Percentiles rank a stretch among this genome's conserved stretches.
These are phyloP conservation scores for Oryza coarctata DNA, from an alignment of 176 grass and related monocot genomes.

Conservation along the genomic window DNA sequence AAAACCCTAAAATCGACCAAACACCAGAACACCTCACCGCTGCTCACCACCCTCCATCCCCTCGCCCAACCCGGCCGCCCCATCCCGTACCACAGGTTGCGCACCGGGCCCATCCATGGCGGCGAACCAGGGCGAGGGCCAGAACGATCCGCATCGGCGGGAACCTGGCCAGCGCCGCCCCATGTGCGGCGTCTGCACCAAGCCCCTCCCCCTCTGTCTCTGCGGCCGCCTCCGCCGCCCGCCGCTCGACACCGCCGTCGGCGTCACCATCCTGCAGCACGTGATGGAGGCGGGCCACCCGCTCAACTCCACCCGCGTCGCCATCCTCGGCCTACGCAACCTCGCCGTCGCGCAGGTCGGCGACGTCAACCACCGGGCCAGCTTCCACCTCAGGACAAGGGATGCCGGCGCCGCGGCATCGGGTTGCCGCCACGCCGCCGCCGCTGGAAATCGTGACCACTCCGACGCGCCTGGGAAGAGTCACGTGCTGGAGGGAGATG, in stretches of 20 bases:
- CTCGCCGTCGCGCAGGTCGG: conserved; percentile 52
- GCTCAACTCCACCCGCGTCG: conserved; percentile 80
- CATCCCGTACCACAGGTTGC: too few species aligned
- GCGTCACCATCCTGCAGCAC: conserved; percentile 85
- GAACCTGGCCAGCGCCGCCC: conserved; percentile 48
- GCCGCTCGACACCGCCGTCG: conserved; percentile 63
- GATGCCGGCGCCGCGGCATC: not conserved
- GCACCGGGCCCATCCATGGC: conserved; percentile 20
- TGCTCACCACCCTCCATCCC: not conserved
- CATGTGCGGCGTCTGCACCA: conserved; percentile 62
- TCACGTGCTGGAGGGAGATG: not conserved
- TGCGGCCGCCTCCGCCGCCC: conserved; percentile 65
- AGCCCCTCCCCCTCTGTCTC: conserved; percentile 71
- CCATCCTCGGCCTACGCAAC: conserved; percentile 77
- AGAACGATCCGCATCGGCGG: not conserved
- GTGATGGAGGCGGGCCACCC: conserved; percentile 70
- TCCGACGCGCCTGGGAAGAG: not conserved
- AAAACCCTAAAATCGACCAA: too few species aligned
- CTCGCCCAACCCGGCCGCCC: not conserved
- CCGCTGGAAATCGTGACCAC: not conserved
- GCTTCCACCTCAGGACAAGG: conserved; percentile 61
- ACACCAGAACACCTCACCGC: too few species aligned
- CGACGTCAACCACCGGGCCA: conserved; percentile 71
- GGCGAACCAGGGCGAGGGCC: conserved; percentile 32
- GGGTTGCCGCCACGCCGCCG: conserved; percentile 4